These are phyloP conservation scores for Tilletia caries DNA, from an alignment of 1,284 basidiomycete genomes.

Conservation along the genomic window DNA sequence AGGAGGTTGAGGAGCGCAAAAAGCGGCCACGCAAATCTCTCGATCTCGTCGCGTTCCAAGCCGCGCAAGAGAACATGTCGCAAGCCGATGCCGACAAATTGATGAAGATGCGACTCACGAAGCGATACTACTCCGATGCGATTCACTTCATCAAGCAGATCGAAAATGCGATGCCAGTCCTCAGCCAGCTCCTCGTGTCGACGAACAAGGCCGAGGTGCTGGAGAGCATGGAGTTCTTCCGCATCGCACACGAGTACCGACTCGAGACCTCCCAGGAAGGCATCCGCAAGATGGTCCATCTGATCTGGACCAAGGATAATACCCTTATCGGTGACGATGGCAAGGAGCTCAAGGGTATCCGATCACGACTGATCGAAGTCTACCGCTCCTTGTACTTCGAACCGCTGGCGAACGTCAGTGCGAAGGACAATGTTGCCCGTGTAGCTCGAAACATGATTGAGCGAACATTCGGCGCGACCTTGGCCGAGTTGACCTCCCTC, in stretches of 20 bases:
- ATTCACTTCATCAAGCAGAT: conserved; percentile 79
- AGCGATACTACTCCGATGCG: conserved; percentile 83
- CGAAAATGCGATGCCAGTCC: conserved; percentile 71
- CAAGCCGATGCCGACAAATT: conserved; percentile 54
- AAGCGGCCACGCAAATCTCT: conserved; percentile 61
- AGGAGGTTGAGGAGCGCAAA: conserved; percentile 18
- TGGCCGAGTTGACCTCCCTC: conserved; percentile 91
- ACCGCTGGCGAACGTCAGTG: conserved; percentile 58
- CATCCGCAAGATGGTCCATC: conserved; percentile 92
- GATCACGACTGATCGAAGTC: conserved; percentile 81
- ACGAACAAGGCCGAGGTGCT: conserved; percentile 90
- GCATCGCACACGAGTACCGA: conserved; percentile 76
- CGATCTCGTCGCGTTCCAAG: conserved; percentile 17
- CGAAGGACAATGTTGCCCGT: conserved; percentile 83
- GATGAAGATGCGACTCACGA: conserved; percentile 71
- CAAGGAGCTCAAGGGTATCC: conserved; percentile 73
- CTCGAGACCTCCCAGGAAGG: conserved; percentile 65
- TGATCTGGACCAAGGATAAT: conserved; percentile 97
- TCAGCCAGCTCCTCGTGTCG: conserved; percentile 77
- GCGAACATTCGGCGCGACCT: conserved; percentile 63
- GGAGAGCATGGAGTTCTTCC: conserved; percentile 93
- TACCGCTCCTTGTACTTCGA: conserved; percentile 85
- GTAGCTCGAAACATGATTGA: conserved; percentile 94
- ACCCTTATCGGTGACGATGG: conserved; percentile 67
- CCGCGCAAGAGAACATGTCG: conserved; percentile 20